A percentile compares a stretch with the other conserved stretches of the same genome.
These are phyloP conservation scores for Mrakia frigida DNA, from an alignment of 768 basidiomycete species.

Conservation along the genomic window DNA sequence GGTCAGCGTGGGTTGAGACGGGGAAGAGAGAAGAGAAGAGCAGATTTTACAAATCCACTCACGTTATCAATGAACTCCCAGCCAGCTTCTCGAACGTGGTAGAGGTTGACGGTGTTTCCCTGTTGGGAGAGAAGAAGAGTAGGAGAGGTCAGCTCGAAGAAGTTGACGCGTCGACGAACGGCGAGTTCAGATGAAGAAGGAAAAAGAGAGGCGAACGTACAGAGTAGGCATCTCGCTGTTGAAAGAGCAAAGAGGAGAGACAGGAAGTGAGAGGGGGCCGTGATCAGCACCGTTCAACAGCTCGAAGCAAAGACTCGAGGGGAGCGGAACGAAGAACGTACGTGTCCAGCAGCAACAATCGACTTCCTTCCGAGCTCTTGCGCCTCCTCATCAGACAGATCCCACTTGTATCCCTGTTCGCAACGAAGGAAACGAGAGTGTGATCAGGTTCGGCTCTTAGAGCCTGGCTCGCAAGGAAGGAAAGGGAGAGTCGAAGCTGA, in stretches of 20 bases:
- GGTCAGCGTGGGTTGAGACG: not conserved
- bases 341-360: constrained; percentile 92
- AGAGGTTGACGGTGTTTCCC: constrained; percentile 92
- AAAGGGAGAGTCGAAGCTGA: not conserved
- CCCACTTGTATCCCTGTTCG: constrained; percentile 58
- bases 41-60: too few species aligned
- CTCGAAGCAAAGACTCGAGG: constrained; percentile 30
- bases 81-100: constrained; percentile 87
- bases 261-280: not conserved
- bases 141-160: not conserved
- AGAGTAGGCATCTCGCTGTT: constrained; percentile 69
- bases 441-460: not conserved
- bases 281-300: not conserved
- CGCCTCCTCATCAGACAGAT: constrained; percentile 85
- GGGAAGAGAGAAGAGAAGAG: not conserved
- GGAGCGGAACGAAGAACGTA: constrained; percentile 47
- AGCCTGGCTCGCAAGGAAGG: not conserved
- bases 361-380: constrained; percentile 88
- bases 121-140: not conserved
- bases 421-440: not conserved
- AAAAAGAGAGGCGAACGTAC: not conserved
- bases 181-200: not conserved
- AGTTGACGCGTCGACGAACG: not conserved
- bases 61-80: constrained; percentile 91
- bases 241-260: not conserved